Evolutionary conservation across 2,329 filamentous ascomycete genomes (phyloP).

Genomic region (Orbilia quercus): DNA sequence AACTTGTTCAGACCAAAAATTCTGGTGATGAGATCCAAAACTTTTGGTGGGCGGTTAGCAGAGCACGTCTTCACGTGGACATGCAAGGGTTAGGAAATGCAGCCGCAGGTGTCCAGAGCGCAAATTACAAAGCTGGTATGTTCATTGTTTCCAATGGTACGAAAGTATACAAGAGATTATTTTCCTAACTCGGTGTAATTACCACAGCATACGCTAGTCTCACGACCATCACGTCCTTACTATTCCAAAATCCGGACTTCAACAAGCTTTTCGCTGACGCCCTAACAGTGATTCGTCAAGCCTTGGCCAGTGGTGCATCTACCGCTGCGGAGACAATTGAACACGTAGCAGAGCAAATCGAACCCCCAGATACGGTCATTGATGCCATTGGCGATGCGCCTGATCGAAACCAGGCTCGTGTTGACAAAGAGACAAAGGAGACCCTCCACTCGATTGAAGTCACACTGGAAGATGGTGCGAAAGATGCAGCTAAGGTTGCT

Average conservation of each 20-base stretch:
- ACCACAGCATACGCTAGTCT: slow-evolving; percentile 81
- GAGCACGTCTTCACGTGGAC: slow-evolving; percentile 77
- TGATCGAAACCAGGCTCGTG: slow-evolving; percentile 66
- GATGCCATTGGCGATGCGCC: slow-evolving; percentile 63
- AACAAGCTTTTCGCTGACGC: slow-evolving; percentile 85
- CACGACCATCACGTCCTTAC: slow-evolving; percentile 82
- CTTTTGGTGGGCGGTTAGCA: slow-evolving; percentile 84
- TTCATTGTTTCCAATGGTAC: slow-evolving; percentile 34
- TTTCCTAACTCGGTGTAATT: slow-evolving; percentile 4
- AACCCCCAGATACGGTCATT: slow-evolving; percentile 73
- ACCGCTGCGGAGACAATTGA: slow-evolving; percentile 80
- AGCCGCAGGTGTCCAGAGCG: slow-evolving; percentile 73
- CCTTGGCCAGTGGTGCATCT: slow-evolving; percentile 87
- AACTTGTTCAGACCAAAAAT: slow-evolving; percentile 86
- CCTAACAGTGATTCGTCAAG: slow-evolving; percentile 79
- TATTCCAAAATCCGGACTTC: slow-evolving; percentile 91
- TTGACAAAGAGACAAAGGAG: slow-evolving; percentile 65
- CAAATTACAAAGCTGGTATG: slow-evolving; percentile 77
- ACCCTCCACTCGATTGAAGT: slow-evolving; percentile 65
- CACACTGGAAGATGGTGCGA: slow-evolving; percentile 63
- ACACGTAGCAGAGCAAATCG: slow-evolving; percentile 77
- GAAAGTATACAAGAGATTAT: background rate
- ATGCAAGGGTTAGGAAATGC: slow-evolving; percentile 72
- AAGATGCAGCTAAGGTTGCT: slow-evolving; percentile 65
- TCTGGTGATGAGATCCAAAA: slow-evolving; percentile 86